Base-by-base conservation (phyloP, 495 filamentous ascomycete species). In the Trichoderma gamsii region DNA sequence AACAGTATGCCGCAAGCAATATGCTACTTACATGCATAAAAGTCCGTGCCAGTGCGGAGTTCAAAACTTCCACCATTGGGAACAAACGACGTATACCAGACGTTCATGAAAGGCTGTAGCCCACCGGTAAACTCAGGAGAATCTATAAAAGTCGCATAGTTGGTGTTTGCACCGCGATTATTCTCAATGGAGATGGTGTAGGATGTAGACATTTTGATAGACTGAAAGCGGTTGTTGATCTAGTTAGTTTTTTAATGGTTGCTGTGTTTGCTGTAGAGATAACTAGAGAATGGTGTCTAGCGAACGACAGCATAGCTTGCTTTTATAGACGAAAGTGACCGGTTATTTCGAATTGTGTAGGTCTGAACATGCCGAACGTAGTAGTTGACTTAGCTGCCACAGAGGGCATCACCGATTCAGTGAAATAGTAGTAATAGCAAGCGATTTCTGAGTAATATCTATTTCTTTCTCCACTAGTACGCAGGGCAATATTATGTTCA, bases 141-240 rank as follows among this genome's bases (percentile, higher is more conserved):
- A 1, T 61, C 56, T 25, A 32, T 61, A 25, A 61, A 61, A 6
- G 29, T 25, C 13, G 56, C 56, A 61, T 61, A 61, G 11, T 15
- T 61, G 9, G 56, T 61, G 27, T 61, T 29, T 13, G 8, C 27
- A 32, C 56, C 56, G 27, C 56, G 56, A 15, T 61, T 11, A 32
- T 61, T 61, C 35, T 61, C 56, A 32, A 61, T 7, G n/a, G 56
- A 61, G 27, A 61, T 29, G 25, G 56, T 61, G 25, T 61, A 61
- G 56, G 11, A 13, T 3, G 56, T 61, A 32, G 56, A 61, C 56
- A 61, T 61, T 32, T 61, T 61, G n/a, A 11, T 3, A 23, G 25
- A 16, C 11, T 32, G 12, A 61, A 29, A 5, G 23, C 16, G 1
- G 29, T 29, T 29, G 4, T 29, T 29, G 29, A 29, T 29, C 27